A percentile compares a stretch with the other conserved stretches of the same genome.
These are phyloP conservation scores for Fraxinus angustifolia DNA, from an alignment of 305 asterid species.

Conservation along the genomic window DNA sequence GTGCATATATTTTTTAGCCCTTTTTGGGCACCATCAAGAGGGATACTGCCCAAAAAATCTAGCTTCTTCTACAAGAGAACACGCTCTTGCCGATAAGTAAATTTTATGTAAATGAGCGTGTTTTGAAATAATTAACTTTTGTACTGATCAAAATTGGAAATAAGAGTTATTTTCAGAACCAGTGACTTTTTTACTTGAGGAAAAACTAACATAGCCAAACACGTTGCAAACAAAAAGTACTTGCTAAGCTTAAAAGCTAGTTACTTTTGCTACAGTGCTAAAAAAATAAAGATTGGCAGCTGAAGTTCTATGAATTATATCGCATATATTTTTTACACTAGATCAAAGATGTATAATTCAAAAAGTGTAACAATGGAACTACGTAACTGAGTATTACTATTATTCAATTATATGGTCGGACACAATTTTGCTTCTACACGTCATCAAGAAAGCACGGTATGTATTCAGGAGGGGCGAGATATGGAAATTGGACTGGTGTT, in stretches of 20 bases:
- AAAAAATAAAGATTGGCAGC: neutral
- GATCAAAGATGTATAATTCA: neutral
- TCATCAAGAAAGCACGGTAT: neutral
- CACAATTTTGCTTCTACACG: neutral
- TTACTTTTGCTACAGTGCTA: neutral
- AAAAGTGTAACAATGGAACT: neutral
- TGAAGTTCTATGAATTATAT: neutral
- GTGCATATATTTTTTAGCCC: neutral
- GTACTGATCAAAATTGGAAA: neutral
- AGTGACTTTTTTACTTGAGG: neutral
- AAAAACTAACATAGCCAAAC: neutral
- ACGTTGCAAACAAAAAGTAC: neutral
- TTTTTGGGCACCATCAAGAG: neutral
- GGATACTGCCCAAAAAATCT: neutral
- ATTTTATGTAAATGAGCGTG: neutral
- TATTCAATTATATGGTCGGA: neutral
- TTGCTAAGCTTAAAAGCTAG: neutral
- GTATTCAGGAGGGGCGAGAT: neutral
- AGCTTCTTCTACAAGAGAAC: neutral
- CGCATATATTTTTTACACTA: neutral
- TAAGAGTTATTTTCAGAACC: neutral
- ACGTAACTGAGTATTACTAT: neutral
- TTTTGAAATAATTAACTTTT: neutral
- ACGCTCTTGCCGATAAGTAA: neutral
- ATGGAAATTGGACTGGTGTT: neutral